Conservation (phyloP, 1,284 basidiomycete species). For the Peniophora sp. region DNA sequence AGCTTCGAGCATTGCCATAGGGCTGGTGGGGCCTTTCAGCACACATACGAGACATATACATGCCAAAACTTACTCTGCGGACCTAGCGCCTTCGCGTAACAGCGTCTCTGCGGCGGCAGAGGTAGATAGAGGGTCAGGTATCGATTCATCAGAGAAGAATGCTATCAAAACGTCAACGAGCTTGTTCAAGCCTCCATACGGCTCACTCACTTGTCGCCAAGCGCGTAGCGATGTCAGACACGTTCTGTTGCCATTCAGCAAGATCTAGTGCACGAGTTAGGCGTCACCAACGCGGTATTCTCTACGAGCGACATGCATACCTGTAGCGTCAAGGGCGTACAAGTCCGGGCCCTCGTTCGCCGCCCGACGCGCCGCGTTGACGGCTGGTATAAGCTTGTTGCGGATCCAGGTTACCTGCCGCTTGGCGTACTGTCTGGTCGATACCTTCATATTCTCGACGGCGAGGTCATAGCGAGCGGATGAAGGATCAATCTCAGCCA, state of each 20-base stretch:
- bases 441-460: slow-evolving; percentile 76
- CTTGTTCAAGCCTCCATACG: no score
- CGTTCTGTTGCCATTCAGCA: neutral
- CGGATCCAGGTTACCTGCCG: slow-evolving; percentile 90
- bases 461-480: slow-evolving; percentile 48
- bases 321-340: slow-evolving; percentile 74
- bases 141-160: slow-evolving; percentile 43
- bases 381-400: slow-evolving; percentile 82
- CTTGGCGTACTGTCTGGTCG: slow-evolving; percentile 90
- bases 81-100: slow-evolving; percentile 36
- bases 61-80: slow-evolving; percentile 35
- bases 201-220: neutral
- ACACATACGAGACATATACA: slow-evolving; percentile 1
- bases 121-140: slow-evolving; percentile 55
- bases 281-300: slow-evolving; percentile 1
- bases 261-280: neutral
- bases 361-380: slow-evolving; percentile 40
- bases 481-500: slow-evolving; percentile 33
- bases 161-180: slow-evolving; percentile 40
- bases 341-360: slow-evolving; percentile 24
- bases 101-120: slow-evolving; percentile 50
- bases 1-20: slow-evolving; percentile 45
- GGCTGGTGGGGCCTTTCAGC: slow-evolving; percentile 31
- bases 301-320: slow-evolving; percentile 28
- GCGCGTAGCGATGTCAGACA: neutral